Conservation (phyloP, 2,329 filamentous ascomycete genomes). For the Epicoccum nigrum region DNA sequence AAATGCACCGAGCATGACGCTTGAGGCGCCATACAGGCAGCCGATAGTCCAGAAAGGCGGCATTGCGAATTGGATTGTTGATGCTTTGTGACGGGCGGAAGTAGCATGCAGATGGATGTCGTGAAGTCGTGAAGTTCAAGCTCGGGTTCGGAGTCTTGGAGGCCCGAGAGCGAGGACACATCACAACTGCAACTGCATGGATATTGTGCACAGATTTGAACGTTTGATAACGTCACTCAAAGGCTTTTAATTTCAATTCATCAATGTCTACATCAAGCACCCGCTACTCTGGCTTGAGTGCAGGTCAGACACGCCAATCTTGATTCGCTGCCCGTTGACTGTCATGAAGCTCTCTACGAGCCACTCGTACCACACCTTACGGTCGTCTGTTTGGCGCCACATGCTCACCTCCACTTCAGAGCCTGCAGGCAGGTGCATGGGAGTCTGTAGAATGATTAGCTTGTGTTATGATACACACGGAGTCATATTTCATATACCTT, state of each 20-base stretch:
- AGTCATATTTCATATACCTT: constrained; percentile 67
- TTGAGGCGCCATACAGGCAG: constrained; percentile 66
- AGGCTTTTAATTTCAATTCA: not conserved
- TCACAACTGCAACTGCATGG: too few relatives aligned
- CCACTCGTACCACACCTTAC: constrained; percentile 99
- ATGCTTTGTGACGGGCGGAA: not conserved
- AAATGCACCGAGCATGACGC: constrained; percentile 69
- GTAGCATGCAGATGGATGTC: not conserved
- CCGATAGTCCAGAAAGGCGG: constrained; percentile 65
- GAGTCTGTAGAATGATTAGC: constrained; percentile 63
- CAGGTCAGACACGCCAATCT: constrained; percentile 60
- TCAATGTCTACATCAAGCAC: constrained; percentile 45
- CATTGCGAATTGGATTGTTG: constrained; percentile 30
- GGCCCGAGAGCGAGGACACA: constrained; percentile 14
- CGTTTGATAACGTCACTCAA: too few relatives aligned
- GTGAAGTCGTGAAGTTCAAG: constrained; percentile 9
- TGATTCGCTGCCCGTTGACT: constrained; percentile 67
- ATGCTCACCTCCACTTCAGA: constrained; percentile 89
- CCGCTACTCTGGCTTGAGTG: constrained; percentile 49
- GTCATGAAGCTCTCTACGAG: constrained; percentile 81
- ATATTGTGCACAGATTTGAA: too few relatives aligned
- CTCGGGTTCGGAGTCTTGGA: constrained; percentile 26
- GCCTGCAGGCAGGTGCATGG: constrained; percentile 82
- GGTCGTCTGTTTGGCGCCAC: constrained; percentile 94
- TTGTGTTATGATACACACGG: not conserved